Base-by-base conservation (phyloP, 2,329 filamentous ascomycete species). In the Hypocreales sp. region DNA sequence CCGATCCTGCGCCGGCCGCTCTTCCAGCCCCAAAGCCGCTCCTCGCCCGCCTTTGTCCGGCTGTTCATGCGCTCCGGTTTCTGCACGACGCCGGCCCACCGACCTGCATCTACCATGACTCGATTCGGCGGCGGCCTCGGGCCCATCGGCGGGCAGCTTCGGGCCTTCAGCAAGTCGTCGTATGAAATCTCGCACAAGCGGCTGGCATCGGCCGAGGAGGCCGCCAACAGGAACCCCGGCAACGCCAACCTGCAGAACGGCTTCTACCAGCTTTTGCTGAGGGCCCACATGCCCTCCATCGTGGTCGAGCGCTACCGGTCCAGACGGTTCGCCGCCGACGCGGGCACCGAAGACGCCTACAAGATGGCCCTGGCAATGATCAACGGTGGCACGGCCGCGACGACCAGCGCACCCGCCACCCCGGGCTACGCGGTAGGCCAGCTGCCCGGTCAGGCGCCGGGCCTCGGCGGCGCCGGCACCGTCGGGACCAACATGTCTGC, bases 281-380 rank as follows among this genome's bases (percentile, higher is more conserved):
- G 80, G 47, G 84, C 87, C 27, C 90, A 92, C 45, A 86, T 94
- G 79, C 82, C 87, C 12, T 78, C 84, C 27, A 92, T 98, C 36
- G 62, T 98, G 31, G 69, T 94, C 33, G 84, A 95, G 53, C 68
- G 90, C 43, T 90, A 93, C 51, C 75, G 84, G 47, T 84, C 79
- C 11, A 80, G 80, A 35, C 72, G 78, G 30, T 98, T 86, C 49
- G 86, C 86, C 8, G 72, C 72, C 13, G 94, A 87, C 47, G 51
- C 72, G 11, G 69, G 72, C 9, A 78, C 78, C n/a, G 81, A 92
- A 31, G 67, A 76, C 25, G 69, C 78, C 15, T 95, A 92, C 50
- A 63, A 74, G 27, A 77, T 75, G 45, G 84, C 90, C 14, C 53
- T 94, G 19, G 46, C 45, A 13, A 34, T 43, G 19, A 39, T 54